A percentile compares a stretch with the other conserved stretches of the same genome.
Evolutionary conservation across 108 stramenopile genomes (phyloP).

Genomic region (Aureococcus anophagefferens): DNA sequence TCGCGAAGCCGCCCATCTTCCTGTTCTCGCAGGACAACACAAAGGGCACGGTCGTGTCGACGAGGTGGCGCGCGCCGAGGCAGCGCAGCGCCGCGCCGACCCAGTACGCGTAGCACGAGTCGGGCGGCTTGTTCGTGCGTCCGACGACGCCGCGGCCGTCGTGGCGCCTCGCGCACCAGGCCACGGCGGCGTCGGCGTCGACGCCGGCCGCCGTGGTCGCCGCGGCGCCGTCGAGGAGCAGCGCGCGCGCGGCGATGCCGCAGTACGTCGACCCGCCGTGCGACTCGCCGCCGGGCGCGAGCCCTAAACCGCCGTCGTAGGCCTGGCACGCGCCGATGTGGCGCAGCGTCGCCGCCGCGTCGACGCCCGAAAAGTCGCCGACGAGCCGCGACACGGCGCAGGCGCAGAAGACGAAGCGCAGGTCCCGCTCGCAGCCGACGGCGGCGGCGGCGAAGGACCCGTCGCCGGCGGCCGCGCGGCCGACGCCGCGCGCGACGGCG

Average conservation of each 20-base stretch:
- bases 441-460: slow-evolving; percentile 31
- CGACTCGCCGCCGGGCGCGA: slow-evolving; percentile 48
- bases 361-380: background rate
- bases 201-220: no score
- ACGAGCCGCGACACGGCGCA: slow-evolving; percentile 29
- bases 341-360: background rate
- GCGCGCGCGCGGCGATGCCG: slow-evolving; percentile 53
- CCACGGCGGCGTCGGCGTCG: no score
- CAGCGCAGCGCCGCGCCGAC: slow-evolving; percentile 70
- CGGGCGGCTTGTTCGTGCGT: slow-evolving; percentile 69
- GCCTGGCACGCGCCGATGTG: background rate
- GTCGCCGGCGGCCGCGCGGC: slow-evolving; percentile 18
- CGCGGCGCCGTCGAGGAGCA: slow-evolving; percentile 30
- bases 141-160: slow-evolving; percentile 36
- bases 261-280: slow-evolving; percentile 79
- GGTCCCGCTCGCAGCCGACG: slow-evolving; percentile 54
- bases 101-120: slow-evolving; percentile 86
- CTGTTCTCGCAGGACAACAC: no score
- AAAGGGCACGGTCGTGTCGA: no score
- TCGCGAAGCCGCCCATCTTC: no score
- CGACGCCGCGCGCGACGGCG: background rate
- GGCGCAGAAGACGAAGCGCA: slow-evolving; percentile 79
- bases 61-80: slow-evolving; percentile 13
- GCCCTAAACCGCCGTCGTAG: slow-evolving; percentile 39
- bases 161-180: background rate